phyloP scores from a whole-genome alignment of 2,329 filamentous ascomycete genomes.

The Paraphoma chrysanthemicola region DNA sequence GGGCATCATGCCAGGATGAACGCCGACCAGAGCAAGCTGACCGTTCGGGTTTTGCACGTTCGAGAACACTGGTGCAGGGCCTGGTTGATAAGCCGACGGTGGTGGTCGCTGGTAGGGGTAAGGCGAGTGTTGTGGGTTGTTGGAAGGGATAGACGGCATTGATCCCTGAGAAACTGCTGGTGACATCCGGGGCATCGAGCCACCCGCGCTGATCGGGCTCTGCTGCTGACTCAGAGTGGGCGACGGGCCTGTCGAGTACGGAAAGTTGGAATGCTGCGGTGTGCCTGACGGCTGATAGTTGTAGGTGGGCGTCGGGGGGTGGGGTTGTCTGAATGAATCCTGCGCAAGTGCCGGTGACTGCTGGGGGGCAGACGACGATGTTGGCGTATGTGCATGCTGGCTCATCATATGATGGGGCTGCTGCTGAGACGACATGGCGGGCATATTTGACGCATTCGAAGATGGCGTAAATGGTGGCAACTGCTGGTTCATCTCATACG shows the following conservation, averaged over 20 bases:
- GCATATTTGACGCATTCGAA: conserved; percentile 58
- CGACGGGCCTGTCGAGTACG: conserved; percentile 58
- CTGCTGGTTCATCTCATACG: conserved; percentile 68
- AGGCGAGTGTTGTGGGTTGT: conserved; percentile 55
- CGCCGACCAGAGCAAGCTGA: conserved; percentile 74
- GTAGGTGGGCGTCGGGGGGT: conserved; percentile 68
- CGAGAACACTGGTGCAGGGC: conserved; percentile 72
- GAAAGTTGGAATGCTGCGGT: conserved; percentile 56
- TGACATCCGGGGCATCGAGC: conserved; percentile 59
- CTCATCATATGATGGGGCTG: conserved; percentile 57
- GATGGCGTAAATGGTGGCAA: conserved; percentile 68
- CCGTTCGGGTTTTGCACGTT: conserved; percentile 77
- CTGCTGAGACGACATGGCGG: conserved; percentile 54
- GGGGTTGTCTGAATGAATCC: conserved; percentile 65
- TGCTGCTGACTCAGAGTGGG: conserved; percentile 52
- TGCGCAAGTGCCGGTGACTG: conserved; percentile 64
- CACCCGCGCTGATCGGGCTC: conserved; percentile 57
- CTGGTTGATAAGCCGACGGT: conserved; percentile 52
- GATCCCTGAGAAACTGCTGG: conserved; percentile 55
- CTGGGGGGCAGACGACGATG: conserved; percentile 45
- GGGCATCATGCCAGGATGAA: conserved; percentile 63
- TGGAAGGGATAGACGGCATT: conserved; percentile 55
- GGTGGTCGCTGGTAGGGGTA: conserved; percentile 57
- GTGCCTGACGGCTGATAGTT: conserved; percentile 65
- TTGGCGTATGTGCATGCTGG: conserved; percentile 44